Evolutionary conservation across 2,329 filamentous ascomycete species (phyloP).

Genomic region (Calonectria pauciramosa): DNA sequence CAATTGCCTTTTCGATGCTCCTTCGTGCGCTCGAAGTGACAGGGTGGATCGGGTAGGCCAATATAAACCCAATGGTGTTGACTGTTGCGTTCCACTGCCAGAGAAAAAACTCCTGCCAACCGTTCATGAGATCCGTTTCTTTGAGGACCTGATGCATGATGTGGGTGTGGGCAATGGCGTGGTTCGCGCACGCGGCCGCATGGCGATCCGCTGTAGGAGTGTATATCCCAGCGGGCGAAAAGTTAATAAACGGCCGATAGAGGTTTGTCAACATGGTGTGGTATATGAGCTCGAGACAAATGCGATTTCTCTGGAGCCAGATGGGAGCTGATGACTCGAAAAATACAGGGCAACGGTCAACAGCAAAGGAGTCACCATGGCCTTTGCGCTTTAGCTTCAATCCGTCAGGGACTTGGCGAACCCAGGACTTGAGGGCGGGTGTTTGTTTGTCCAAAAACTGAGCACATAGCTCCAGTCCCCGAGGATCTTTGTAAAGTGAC

Average conservation of each 20-base stretch:
- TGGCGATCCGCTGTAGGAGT: slow-evolving; percentile 36
- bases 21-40: slow-evolving; percentile 38
- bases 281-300: slow-evolving; percentile 58
- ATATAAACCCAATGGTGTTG: slow-evolving; percentile 50
- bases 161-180: slow-evolving; percentile 43
- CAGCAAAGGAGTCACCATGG: slow-evolving; percentile 50
- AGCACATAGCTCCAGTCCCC: slow-evolving; percentile 35
- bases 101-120: slow-evolving; percentile 46
- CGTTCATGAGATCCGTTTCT: slow-evolving; percentile 42
- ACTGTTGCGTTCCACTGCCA: slow-evolving; percentile 50
- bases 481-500: slow-evolving; percentile 31
- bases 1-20: slow-evolving; percentile 55
- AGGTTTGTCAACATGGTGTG: slow-evolving; percentile 55
- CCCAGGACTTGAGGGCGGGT: slow-evolving; percentile 46
- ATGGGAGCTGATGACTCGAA: slow-evolving; percentile 49
- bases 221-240: slow-evolving; percentile 34
- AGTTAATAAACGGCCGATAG: slow-evolving; percentile 56
- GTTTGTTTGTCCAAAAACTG: slow-evolving; percentile 38
- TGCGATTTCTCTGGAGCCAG: slow-evolving; percentile 56
- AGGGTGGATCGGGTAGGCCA: slow-evolving; percentile 48
- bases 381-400: slow-evolving; percentile 52
- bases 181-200: slow-evolving; percentile 36
- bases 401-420: slow-evolving; percentile 49
- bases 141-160: slow-evolving; percentile 43
- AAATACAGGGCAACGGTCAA: slow-evolving; percentile 45